Base-by-base conservation (phyloP, 345 rosid species). In the Melaleuca quinquenervia region DNA sequence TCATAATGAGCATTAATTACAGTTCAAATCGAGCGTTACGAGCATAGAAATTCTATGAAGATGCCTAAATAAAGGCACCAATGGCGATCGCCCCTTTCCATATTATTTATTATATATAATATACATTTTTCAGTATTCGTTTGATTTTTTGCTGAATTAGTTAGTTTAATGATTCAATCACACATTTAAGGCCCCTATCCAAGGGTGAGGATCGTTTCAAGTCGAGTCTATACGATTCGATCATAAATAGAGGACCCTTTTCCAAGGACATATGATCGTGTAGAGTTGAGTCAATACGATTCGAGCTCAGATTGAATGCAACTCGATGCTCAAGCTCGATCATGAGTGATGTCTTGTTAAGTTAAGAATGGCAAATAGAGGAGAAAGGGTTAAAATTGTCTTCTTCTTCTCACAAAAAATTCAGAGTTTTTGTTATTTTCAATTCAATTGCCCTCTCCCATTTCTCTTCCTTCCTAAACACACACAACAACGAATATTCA, bases 31-130 rank as follows among this genome's bases (percentile, higher is more conserved):
- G 7, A 16, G 4, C 11, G 29, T 64, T 7, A 9, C 1, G 2
- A 13, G 13, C 4, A 6, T 18, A 2, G 7, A 41, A 32, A 6
- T 32, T 22, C 11, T 36, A 41, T 3, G 24, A 3, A 16, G 44
- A 32, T 7, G 45, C 76, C 32, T 0, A 15, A 3, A 62, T 21
- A 11, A 32, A 6, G 21, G 6, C 8, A 21, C 7, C 1, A 0
- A 29, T 7, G 11, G 3, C 29, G 75, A 14, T 15, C 2, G 11
- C 76, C 18, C 11, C 44, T 29, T 16, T 22, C 11, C 2, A 29
- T 7, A 44, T 64, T 64, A 8, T 64, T 0, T 12, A 12, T 58
- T 1, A 58, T n/a, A 12, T 58, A n/a, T n/a, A n/a, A n/a, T n/a
- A n/a, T n/a, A 56, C 29, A 24, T 11, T 26, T 26, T 22, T 24